These are phyloP conservation scores for Thamnidium elegans DNA, from an alignment of 192 early-diverging fungal species.

Conservation along the genomic window DNA sequence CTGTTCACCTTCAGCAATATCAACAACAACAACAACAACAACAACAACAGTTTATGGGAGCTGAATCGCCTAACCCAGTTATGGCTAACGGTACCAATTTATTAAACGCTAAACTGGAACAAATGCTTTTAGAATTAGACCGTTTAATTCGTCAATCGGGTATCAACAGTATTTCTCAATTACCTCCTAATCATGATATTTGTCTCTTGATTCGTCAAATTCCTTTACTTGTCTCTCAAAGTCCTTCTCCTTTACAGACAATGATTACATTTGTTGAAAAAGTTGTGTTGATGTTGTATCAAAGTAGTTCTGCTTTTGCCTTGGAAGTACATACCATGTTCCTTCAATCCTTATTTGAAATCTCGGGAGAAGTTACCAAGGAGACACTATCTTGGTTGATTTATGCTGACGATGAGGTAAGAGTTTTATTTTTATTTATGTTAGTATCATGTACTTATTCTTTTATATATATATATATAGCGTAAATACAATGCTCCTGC, in stretches of 20 bases:
- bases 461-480: conserved; percentile 3
- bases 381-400: conserved; percentile 91
- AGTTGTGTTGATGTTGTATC: conserved; percentile 79
- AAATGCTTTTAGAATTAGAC: conserved; percentile 67
- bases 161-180: conserved; percentile 47
- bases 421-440: background rate
- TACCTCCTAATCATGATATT: conserved; percentile 80
- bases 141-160: conserved; percentile 58
- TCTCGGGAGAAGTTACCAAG: conserved; percentile 71
- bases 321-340: conserved; percentile 81
- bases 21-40: conserved; percentile 2
- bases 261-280: conserved; percentile 82
- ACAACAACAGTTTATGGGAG: conserved; percentile 2
- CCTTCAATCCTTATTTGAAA: conserved; percentile 79
- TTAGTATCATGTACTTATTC: background rate
- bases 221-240: conserved; percentile 60
- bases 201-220: conserved; percentile 71
- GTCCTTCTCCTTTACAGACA: conserved; percentile 69
- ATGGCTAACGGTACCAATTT: background rate
- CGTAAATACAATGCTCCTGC: conserved; percentile 86
- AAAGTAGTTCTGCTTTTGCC: conserved; percentile 62
- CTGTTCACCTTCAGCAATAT: background rate
- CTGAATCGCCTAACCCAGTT: background rate
- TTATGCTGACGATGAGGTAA: conserved; percentile 83
- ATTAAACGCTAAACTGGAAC: conserved; percentile 9